Evolutionary conservation across 495 filamentous ascomycete species (phyloP).

Genomic region (Oidiodendron maius): DNA sequence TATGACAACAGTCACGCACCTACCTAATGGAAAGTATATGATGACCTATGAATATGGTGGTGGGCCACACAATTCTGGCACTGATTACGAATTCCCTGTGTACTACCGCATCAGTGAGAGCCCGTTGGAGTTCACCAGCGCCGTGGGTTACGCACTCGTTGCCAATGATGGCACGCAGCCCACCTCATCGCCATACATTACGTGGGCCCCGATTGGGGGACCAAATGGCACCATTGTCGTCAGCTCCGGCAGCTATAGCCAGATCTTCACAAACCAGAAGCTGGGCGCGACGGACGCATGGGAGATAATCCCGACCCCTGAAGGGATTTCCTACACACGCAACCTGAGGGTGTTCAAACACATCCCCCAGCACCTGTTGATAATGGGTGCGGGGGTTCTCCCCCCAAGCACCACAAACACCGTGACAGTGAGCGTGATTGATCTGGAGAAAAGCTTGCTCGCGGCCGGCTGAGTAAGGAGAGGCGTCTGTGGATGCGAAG

Average conservation of each 20-base stretch:
- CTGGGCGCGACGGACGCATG: conserved; percentile 49
- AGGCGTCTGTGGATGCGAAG: neutral
- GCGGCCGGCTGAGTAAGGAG: neutral
- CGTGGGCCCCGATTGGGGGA: conserved; percentile 48
- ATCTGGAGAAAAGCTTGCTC: conserved; percentile 9
- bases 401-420: conserved; percentile 36
- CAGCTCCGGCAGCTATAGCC: conserved; percentile 40
- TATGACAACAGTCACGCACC: conserved; percentile 52
- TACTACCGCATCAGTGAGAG: conserved; percentile 44
- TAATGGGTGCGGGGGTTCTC: conserved; percentile 35
- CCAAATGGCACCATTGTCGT: conserved; percentile 53
- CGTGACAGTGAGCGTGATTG: conserved; percentile 35
- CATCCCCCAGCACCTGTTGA: conserved; percentile 29
- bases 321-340: conserved; percentile 44
- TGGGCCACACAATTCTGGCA: conserved; percentile 26
- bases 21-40: conserved; percentile 57
- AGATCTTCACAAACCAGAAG: conserved; percentile 52
- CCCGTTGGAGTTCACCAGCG: conserved; percentile 46
- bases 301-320: conserved; percentile 43
- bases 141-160: conserved; percentile 30
- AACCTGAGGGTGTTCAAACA: conserved; percentile 38
- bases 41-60: conserved; percentile 60
- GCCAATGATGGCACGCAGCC: conserved; percentile 34
- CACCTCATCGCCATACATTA: conserved; percentile 48
- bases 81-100: conserved; percentile 37